phyloP scores from a whole-genome alignment of 192 early-diverging fungal species.

The Linnemannia hyalina region DNA sequence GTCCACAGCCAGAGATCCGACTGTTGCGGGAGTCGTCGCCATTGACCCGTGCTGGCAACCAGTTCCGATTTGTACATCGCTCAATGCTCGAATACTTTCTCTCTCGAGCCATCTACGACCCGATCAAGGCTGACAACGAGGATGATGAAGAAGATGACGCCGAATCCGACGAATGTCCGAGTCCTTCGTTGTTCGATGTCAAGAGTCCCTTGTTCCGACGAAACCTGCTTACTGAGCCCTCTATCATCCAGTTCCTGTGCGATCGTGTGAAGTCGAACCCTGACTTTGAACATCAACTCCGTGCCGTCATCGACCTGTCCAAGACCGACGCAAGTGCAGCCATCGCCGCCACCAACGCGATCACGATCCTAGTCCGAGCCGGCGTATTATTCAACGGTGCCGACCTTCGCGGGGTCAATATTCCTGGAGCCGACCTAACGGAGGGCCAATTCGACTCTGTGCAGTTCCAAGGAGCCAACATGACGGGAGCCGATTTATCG shows the following conservation, averaged over 20 bases:
- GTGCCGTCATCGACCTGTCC: not conserved
- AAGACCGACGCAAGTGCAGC: not conserved
- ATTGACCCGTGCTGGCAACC: not conserved
- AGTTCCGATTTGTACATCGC: constrained; percentile 2
- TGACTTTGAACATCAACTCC: not conserved
- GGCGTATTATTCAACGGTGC: not conserved
- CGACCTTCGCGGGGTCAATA: not conserved
- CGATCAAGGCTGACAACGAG: not conserved
- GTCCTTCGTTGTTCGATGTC: not conserved
- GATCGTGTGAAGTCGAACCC: not conserved
- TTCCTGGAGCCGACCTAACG: not conserved
- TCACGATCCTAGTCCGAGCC: not conserved
- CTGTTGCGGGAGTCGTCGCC: constrained; percentile 9
- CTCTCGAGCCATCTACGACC: not conserved
- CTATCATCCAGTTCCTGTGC: not conserved
- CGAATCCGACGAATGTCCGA: too few relatives aligned
- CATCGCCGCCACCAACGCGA: not conserved
- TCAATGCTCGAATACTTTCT: constrained; percentile 14
- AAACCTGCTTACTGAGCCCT: not conserved
- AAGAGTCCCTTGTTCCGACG: not conserved
- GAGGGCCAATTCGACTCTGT: not conserved
- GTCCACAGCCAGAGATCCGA: not conserved
- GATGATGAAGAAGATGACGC: not conserved
- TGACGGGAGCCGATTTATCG: not conserved
- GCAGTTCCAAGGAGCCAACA: not conserved